Percentiles rank a stretch among this genome's conserved stretches.
Conservation (phyloP, 805 yeast species). For the Metschnikowia lochheadii region DNA sequence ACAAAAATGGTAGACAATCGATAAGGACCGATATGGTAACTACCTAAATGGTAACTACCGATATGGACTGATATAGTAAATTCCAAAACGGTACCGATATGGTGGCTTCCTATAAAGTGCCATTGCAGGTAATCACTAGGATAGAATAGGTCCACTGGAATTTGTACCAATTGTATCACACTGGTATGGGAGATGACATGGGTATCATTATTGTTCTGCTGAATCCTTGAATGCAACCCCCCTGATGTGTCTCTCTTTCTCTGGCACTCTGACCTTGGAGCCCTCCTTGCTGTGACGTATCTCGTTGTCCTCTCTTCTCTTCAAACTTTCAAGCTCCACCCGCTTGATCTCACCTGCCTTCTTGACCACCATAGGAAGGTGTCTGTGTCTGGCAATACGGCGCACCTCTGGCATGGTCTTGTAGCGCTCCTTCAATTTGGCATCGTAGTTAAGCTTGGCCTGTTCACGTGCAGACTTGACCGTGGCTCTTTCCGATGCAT, state of each 20-base stretch:
- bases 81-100: too few species aligned
- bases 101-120: too few species aligned
- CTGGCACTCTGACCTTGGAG: constrained; percentile 55
- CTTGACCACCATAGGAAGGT: constrained; percentile 81
- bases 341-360: constrained; percentile 84
- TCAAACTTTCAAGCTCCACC: constrained; percentile 65
- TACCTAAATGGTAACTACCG: too few species aligned
- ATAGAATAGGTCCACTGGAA: too few species aligned
- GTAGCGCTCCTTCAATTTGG: constrained; percentile 85
- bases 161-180: too few species aligned
- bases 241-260: constrained; percentile 82
- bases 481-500: constrained; percentile 78
- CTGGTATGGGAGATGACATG: too few species aligned
- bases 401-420: constrained; percentile 95
- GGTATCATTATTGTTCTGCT: background rate
- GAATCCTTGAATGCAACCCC: constrained; percentile 66
- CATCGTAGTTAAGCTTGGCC: constrained; percentile 83
- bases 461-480: constrained; percentile 79
- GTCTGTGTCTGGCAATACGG: constrained; percentile 88
- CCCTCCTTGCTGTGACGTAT: constrained; percentile 72
- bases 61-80: too few species aligned
- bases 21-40: too few species aligned
- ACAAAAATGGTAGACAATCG: too few species aligned
- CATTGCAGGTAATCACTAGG: too few species aligned
- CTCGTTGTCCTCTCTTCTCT: constrained; percentile 78